Base-by-base conservation (phyloP, 1,284 basidiomycete species). In the Ceratobasidium sp. region DNA sequence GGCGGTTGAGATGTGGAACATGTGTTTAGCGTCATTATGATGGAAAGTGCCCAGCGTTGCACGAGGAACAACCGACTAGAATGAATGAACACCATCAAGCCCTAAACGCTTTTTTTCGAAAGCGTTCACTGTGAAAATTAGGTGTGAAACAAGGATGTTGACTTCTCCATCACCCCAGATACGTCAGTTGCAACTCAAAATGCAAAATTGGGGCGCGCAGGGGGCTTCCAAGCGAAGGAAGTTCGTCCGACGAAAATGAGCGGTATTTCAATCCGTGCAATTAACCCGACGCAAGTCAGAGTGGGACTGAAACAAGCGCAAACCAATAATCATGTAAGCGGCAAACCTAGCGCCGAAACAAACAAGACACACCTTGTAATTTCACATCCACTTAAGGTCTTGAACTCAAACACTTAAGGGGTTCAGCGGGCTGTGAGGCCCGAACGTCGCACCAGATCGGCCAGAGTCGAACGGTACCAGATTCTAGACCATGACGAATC, bases 51-150 rank as follows among this genome's bases (percentile, higher is more conserved):
- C 18, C 39, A 18, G 44, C 61, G 39, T 63, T 42, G 61, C 39
- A 39, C 61, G 18, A 63, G 15, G 33, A 40, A 60, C 23, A n/a
- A 28, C 53, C 53, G 58, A 60, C 28, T n/a, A 49, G 39, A 44
- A 28, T 6, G 61, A 63, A 39, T n/a, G 33, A 40, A 63, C 20
- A 40, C 23, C 40, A 63, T 63, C 61, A 63, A 63, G 15, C 61
- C 61, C 61, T 63, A 63, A 63, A 63, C 61, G 39, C 61, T 63
- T 63, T 63, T n/a, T 63, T 44, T 63, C n/a, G 39, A 61, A 23
- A 63, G 33, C 18, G 26, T 63, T n/a, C 40, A 18, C 13, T 2
- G 61, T 42, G 2, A 20, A 28, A 44, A 44, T 63, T 63, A 42
- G 15, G 33, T 20, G 39, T 40, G n/a, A 23, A 63, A 40, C 61